These are phyloP conservation scores for Bassia scoparia DNA, from an alignment of 148 eudicot species.

Conservation along the genomic window DNA sequence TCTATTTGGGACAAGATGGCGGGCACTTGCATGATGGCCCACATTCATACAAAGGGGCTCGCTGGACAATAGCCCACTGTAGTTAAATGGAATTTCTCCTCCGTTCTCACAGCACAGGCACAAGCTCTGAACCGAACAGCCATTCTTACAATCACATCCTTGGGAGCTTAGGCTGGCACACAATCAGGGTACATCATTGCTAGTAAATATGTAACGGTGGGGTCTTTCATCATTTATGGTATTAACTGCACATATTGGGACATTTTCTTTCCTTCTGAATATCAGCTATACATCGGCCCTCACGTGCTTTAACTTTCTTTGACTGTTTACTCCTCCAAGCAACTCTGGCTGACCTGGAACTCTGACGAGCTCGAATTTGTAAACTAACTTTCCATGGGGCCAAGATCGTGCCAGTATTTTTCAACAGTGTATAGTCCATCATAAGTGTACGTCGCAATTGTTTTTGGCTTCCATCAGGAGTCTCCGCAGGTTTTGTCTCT, in stretches of 20 bases:
- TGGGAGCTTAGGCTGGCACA: conserved; percentile 41
- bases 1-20: conserved; percentile 68
- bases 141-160: conserved; percentile 57
- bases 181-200: conserved; percentile 68
- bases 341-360: conserved; percentile 64
- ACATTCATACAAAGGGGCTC: conserved; percentile 84
- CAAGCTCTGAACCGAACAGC: conserved; percentile 66
- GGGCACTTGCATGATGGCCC: conserved; percentile 85
- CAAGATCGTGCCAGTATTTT: conserved; percentile 47
- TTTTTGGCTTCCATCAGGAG: conserved; percentile 40
- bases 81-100: conserved; percentile 76
- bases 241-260: conserved; percentile 64
- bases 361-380: conserved; percentile 63
- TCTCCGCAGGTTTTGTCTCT: conserved; percentile 49
- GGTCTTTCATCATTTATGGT: conserved; percentile 63
- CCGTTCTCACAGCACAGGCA: conserved; percentile 64
- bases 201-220: conserved; percentile 50
- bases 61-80: conserved; percentile 64
- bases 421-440: conserved; percentile 76
- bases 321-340: conserved; percentile 66
- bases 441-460: conserved; percentile 54
- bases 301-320: conserved; percentile 41
- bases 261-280: conserved; percentile 62
- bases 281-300: conserved; percentile 57
- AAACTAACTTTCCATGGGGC: conserved; percentile 52